A percentile compares a stretch with the other conserved stretches of the same genome.
phyloP scores from a whole-genome alignment of 805 yeast species.

The Starmerella floris region DNA sequence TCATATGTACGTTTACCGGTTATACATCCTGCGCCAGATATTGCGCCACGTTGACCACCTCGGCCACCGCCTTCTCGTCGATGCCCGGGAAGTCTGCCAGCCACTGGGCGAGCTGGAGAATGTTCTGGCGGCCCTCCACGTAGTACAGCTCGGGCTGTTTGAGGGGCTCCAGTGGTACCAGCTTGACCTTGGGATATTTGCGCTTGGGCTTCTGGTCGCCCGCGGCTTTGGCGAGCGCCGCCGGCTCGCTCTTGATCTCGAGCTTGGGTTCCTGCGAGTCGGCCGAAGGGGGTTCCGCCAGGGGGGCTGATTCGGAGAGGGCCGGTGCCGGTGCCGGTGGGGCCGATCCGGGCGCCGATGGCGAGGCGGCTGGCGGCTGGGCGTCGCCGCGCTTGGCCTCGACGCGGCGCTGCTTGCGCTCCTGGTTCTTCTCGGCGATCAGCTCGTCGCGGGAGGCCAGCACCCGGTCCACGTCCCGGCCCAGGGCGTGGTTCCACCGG shows the following conservation, averaged over 20 bases:
- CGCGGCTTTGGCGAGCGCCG: not conserved
- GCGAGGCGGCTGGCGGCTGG: not conserved
- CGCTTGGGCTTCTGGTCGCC: constrained; percentile 6
- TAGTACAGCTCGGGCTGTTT: constrained; percentile 16
- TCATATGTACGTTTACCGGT: not conserved
- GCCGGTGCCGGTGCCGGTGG: not conserved
- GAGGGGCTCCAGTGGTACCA: constrained; percentile 8
- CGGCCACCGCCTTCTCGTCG: constrained; percentile 8
- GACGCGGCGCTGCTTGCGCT: not conserved
- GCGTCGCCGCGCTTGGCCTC: not conserved
- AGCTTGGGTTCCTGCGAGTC: not conserved
- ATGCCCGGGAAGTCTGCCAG: constrained; percentile 19
- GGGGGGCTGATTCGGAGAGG: too few relatives aligned
- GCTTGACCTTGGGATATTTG: constrained; percentile 16
- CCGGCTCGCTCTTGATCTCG: not conserved
- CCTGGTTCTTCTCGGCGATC: constrained; percentile 10
- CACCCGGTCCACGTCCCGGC: constrained; percentile 6
- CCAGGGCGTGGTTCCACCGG: constrained; percentile 11
- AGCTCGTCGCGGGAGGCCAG: constrained; percentile 12
- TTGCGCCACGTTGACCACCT: constrained; percentile 6
- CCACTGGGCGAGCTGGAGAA: constrained; percentile 23
- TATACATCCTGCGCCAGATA: constrained; percentile 10
- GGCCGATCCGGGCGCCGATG: not conserved
- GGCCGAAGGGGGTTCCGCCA: too few relatives aligned
- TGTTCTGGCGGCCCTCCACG: constrained; percentile 21